phyloP scores from a whole-genome alignment of 176 grass and related monocot species.

The Triticum timopheevii region DNA sequence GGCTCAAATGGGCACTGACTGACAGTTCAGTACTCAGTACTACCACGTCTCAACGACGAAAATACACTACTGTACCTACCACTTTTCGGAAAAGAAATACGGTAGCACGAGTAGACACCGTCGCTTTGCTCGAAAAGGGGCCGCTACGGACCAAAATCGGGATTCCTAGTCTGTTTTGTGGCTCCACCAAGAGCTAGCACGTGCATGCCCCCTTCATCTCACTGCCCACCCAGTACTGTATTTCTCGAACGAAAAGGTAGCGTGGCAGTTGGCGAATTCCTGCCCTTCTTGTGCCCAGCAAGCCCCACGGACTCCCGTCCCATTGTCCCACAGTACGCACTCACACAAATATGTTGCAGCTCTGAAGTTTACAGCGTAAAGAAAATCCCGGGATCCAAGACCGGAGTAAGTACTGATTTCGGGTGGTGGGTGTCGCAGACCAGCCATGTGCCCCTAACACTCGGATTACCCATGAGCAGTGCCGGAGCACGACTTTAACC shows the following conservation, averaged over 20 bases:
- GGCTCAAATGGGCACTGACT: too few relatives aligned
- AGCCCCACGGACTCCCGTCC: background rate
- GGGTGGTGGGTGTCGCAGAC: slow-evolving; percentile 14
- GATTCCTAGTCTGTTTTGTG: background rate
- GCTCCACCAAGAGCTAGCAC: background rate
- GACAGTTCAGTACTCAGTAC: too few relatives aligned
- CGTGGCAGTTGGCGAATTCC: background rate
- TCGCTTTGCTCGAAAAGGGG: background rate
- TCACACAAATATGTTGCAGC: background rate
- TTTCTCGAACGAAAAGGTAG: background rate
- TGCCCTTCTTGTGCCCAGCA: background rate
- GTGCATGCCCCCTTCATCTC: background rate
- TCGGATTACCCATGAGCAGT: background rate
- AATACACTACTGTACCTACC: too few relatives aligned
- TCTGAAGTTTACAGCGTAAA: background rate
- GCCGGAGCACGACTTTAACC: background rate
- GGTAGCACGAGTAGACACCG: background rate
- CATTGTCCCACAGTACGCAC: background rate
- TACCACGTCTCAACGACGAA: too few relatives aligned
- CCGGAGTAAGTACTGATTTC: background rate
- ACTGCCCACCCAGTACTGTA: background rate
- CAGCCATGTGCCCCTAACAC: slow-evolving; percentile 23
- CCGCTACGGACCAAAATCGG: background rate
- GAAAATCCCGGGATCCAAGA: background rate
- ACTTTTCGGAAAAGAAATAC: background rate